Conservation (phyloP, 768 basidiomycete species). For the Serpula lacrymans region DNA sequence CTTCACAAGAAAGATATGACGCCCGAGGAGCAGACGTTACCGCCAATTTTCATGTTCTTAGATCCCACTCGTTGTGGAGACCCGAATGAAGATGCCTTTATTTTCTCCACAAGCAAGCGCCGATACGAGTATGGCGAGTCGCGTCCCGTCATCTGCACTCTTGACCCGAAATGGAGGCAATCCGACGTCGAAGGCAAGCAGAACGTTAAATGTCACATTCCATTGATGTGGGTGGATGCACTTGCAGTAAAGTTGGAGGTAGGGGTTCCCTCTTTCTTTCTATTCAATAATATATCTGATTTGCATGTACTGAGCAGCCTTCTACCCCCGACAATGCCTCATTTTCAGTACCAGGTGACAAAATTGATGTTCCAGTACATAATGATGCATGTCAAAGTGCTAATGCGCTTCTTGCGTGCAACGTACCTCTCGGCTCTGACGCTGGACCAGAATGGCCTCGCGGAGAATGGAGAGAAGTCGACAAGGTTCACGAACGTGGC, state of each 20-base stretch:
- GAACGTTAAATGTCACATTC: conserved; percentile 54
- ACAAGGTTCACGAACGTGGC: conserved; percentile 80
- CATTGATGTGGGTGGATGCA: conserved; percentile 61
- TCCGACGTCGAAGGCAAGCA: conserved; percentile 46
- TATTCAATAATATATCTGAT: not conserved
- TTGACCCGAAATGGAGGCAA: conserved; percentile 80
- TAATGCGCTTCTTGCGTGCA: conserved; percentile 74
- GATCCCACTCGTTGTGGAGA: conserved; percentile 82
- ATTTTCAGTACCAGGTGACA: conserved; percentile 60
- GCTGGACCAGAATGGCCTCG: conserved; percentile 79
- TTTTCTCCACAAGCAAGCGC: conserved; percentile 76
- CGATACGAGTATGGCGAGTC: conserved; percentile 80
- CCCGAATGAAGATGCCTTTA: conserved; percentile 73
- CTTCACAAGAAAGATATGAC: conserved; percentile 62
- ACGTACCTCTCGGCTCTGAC: conserved; percentile 65
- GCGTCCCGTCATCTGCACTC: conserved; percentile 69
- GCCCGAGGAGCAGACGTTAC: conserved; percentile 43
- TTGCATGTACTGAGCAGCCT: conserved; percentile 39
- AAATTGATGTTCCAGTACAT: conserved; percentile 48
- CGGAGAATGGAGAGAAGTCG: conserved; percentile 73
- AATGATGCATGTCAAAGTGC: conserved; percentile 70
- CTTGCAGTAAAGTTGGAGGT: conserved; percentile 54
- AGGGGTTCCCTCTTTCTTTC: conserved; percentile 11
- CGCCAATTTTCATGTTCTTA: conserved; percentile 72
- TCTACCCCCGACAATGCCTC: conserved; percentile 50